These are phyloP conservation scores for Colletotrichum lindemuthianum DNA, from an alignment of 2,329 filamentous ascomycete species.

Conservation along the genomic window DNA sequence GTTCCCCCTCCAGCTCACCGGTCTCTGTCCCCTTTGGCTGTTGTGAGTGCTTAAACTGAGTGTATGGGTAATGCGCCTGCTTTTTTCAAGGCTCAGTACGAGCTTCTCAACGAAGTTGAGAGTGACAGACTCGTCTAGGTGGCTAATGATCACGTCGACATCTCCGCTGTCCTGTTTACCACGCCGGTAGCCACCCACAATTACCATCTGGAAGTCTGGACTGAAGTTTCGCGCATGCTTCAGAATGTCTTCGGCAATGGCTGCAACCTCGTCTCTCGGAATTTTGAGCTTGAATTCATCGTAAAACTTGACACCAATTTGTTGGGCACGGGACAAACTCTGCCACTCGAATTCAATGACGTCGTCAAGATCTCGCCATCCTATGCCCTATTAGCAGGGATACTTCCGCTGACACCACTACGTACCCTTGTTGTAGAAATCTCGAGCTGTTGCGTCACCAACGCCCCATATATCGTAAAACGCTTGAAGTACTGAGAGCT, in stretches of 20 bases:
- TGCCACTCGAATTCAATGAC: slow-evolving; percentile 85
- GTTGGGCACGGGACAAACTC: slow-evolving; percentile 79
- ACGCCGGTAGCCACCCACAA: slow-evolving; percentile 85
- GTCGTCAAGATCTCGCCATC: slow-evolving; percentile 88
- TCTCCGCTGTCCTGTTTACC: slow-evolving; percentile 81
- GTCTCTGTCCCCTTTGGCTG: slow-evolving; percentile 75
- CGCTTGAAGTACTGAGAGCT: slow-evolving; percentile 69
- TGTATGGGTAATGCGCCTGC: slow-evolving; percentile 82
- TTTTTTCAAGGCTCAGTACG: slow-evolving; percentile 74
- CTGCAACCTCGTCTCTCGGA: slow-evolving; percentile 76
- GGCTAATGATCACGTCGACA: slow-evolving; percentile 86
- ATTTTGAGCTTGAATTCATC: slow-evolving; percentile 83
- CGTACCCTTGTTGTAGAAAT: slow-evolving; percentile 76
- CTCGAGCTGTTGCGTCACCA: slow-evolving; percentile 79
- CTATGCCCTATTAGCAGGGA: slow-evolving; percentile 37
- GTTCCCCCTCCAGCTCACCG: slow-evolving; percentile 63
- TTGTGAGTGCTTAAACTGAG: slow-evolving; percentile 76
- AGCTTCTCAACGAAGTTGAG: slow-evolving; percentile 76
- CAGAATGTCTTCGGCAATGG: slow-evolving; percentile 72
- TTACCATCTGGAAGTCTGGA: slow-evolving; percentile 62
- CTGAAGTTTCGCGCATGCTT: slow-evolving; percentile 73
- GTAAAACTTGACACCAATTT: slow-evolving; percentile 94
- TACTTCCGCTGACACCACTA: not conserved
- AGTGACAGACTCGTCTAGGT: slow-evolving; percentile 77
- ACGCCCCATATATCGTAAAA: slow-evolving; percentile 97